Percentiles rank a stretch among this genome's conserved stretches.
Conservation (phyloP, 192 early-diverging fungal species). For the Nowakowskiella sp. region DNA sequence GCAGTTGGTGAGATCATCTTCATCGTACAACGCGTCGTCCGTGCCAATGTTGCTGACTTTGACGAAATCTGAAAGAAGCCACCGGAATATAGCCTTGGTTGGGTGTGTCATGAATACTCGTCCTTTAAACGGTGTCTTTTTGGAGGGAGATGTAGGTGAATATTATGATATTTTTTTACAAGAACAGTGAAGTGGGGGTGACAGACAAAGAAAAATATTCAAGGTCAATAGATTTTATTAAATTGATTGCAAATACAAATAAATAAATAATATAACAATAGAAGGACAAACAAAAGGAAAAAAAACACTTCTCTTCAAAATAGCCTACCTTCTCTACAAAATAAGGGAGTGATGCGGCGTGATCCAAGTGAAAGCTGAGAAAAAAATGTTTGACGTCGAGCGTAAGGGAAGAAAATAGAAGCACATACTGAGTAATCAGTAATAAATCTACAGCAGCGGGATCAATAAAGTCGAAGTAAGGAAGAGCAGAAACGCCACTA, state of each 20-base stretch:
- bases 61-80: conserved; percentile 91
- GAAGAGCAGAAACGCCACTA: conserved; percentile 81
- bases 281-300: background rate
- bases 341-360: conserved; percentile 92
- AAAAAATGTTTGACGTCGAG: background rate
- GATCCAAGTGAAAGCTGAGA: conserved; percentile 89
- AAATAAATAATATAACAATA: background rate
- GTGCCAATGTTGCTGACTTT: conserved; percentile 66
- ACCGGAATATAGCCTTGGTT: conserved; percentile 95
- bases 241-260: background rate
- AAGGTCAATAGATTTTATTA: conserved; percentile 10
- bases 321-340: conserved; percentile 81
- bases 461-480: conserved; percentile 93
- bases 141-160: too few species aligned
- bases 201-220: conserved; percentile 1
- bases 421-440: conserved; percentile 81
- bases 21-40: conserved; percentile 81
- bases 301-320: background rate
- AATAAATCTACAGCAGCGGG: conserved; percentile 80
- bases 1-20: conserved; percentile 72
- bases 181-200: conserved; percentile 7
- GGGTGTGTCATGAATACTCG: conserved; percentile 99
- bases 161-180: conserved; percentile 16
- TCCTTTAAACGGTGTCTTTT: conserved; percentile 86
- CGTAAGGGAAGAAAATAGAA: background rate